These are phyloP conservation scores for Drosera capensis DNA, from an alignment of 148 eudicot species.

Conservation along the genomic window DNA sequence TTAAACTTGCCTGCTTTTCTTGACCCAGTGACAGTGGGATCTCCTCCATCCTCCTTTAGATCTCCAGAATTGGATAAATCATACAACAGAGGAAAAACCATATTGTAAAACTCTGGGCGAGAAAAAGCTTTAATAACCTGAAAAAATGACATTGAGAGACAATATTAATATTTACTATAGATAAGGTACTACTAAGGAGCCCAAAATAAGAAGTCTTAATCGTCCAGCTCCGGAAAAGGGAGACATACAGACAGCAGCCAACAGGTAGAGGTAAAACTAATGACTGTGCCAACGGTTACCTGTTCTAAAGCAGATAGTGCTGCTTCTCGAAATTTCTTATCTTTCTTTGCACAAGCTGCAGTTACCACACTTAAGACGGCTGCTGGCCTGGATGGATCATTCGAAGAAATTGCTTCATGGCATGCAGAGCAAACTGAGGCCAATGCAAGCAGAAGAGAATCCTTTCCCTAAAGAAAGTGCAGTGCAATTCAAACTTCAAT, in stretches of 20 bases:
- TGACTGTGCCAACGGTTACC: conserved; percentile 24
- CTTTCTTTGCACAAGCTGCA: conserved; percentile 75
- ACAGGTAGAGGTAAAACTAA: no score
- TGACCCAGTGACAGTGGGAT: conserved; percentile 26
- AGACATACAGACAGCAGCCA: no score
- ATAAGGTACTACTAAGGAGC: no score
- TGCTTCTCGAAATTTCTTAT: conserved; percentile 68
- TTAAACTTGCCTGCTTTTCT: conserved; percentile 45
- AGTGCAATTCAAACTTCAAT: no score
- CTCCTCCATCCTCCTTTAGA: conserved; percentile 14
- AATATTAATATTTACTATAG: neutral
- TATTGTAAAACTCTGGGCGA: conserved; percentile 44
- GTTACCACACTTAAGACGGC: conserved; percentile 46
- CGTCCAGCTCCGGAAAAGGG: no score
- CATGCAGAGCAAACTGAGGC: conserved; percentile 74
- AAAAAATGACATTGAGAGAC: neutral
- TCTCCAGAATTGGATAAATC: conserved; percentile 47
- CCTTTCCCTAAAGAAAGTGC: conserved; percentile 72
- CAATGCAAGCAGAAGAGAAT: conserved; percentile 52
- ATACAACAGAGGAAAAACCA: conserved; percentile 47
- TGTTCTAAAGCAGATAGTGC: conserved; percentile 76
- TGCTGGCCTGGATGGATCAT: conserved; percentile 45
- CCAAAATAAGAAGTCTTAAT: no score
- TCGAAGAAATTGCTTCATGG: conserved; percentile 53
- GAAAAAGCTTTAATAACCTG: conserved; percentile 77